Evolutionary conservation across 202 grass and related monocot genomes (phyloP).

Genomic region (Panicum hallii): DNA sequence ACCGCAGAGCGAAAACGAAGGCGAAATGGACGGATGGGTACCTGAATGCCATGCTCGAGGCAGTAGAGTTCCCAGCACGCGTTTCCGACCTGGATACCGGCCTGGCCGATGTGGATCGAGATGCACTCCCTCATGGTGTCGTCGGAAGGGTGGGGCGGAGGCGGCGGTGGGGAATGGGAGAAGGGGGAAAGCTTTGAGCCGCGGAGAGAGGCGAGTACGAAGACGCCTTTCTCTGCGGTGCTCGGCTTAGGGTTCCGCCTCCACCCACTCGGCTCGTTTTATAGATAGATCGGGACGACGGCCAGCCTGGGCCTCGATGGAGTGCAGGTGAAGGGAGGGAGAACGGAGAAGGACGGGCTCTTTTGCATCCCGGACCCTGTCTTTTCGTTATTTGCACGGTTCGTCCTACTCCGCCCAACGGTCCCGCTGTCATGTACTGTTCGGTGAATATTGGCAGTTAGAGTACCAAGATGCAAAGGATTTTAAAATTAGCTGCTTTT

Average conservation of each 20-base stretch:
- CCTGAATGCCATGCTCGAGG: slow-evolving; percentile 98
- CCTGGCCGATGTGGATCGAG: slow-evolving; percentile 98
- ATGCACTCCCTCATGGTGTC: slow-evolving; percentile 94
- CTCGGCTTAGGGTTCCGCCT: slow-evolving; percentile 19
- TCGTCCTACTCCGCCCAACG: background rate
- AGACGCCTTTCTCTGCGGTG: slow-evolving; percentile 64
- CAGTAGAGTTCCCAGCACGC: slow-evolving; percentile 98
- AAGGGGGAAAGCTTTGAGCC: slow-evolving; percentile 38
- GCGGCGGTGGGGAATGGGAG: background rate
- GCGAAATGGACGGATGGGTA: background rate
- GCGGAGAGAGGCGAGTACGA: slow-evolving; percentile 74
- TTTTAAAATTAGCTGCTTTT: background rate
- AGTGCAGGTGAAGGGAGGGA: slow-evolving; percentile 40
- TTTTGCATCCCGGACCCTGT: background rate
- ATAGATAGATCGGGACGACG: slow-evolving; percentile 3
- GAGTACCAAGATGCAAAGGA: background rate
- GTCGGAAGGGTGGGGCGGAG: background rate
- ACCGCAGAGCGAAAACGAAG: background rate
- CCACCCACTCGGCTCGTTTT: background rate
- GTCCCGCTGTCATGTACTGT: background rate
- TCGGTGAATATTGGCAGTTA: fast-evolving
- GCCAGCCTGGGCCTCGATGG: slow-evolving; percentile 20
- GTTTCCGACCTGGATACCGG: slow-evolving; percentile 98
- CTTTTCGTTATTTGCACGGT: fast-evolving
- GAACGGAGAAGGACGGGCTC: background rate